Conservation (phyloP, 192 early-diverging fungal genomes). For the Coemansia sp. region DNA sequence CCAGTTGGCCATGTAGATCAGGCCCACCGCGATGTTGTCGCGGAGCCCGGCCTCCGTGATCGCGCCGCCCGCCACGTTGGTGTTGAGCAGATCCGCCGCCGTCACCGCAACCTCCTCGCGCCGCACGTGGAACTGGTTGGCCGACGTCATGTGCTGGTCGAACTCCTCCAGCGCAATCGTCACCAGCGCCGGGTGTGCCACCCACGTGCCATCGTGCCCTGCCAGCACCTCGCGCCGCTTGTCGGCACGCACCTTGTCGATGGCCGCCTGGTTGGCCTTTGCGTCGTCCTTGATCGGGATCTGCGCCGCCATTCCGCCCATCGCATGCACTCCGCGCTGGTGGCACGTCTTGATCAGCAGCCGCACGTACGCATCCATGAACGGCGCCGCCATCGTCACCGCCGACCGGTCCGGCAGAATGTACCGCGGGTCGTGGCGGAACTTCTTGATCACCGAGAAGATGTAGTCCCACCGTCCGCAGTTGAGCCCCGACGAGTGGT, state of each 20-base stretch:
- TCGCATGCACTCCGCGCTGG: slow-evolving; percentile 96
- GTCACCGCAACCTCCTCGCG: slow-evolving; percentile 89
- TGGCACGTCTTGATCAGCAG: slow-evolving; percentile 98
- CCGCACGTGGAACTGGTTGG: slow-evolving; percentile 92
- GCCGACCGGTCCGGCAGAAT: slow-evolving; percentile 88
- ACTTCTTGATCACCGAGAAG: slow-evolving; percentile 97
- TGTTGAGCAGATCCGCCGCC: slow-evolving; percentile 81
- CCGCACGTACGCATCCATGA: slow-evolving; percentile 98
- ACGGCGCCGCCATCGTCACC: slow-evolving; percentile 92
- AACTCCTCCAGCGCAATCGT: slow-evolving; percentile 87
- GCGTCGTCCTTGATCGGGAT: slow-evolving; percentile 97
- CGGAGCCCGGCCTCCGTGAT: slow-evolving; percentile 92
- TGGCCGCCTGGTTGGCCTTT: slow-evolving; percentile 85
- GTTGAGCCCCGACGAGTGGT: slow-evolving; percentile 98
- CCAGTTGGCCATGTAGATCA: slow-evolving; percentile 97
- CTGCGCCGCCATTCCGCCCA: slow-evolving; percentile 99
- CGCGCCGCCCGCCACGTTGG: slow-evolving; percentile 64
- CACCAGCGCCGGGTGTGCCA: slow-evolving; percentile 96
- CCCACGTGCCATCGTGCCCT: slow-evolving; percentile 95
- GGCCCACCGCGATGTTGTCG: slow-evolving; percentile 87
- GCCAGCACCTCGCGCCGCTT: slow-evolving; percentile 95
- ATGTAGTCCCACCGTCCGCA: slow-evolving; percentile 99
- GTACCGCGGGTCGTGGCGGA: slow-evolving; percentile 83
- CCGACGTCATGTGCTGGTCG: slow-evolving; percentile 91
- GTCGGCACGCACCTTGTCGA: slow-evolving; percentile 92